Conservation (phyloP, 805 yeast genomes). For the Zygotorulaspora chibaensis region DNA sequence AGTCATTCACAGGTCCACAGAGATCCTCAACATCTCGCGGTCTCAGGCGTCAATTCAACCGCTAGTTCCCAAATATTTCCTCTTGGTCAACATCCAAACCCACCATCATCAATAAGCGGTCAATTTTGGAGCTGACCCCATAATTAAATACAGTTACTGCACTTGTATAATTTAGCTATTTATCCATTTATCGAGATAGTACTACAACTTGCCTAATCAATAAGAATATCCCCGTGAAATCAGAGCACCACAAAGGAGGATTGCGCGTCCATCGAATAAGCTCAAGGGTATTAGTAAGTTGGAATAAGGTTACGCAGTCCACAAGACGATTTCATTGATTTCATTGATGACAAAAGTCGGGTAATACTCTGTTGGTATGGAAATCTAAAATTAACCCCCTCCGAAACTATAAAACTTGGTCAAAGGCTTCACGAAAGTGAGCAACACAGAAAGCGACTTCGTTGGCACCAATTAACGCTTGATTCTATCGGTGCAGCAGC, state of each 20-base stretch:
- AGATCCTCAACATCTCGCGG: neutral
- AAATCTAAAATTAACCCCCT: neutral
- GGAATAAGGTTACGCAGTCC: too few species aligned
- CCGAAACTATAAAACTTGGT: neutral
- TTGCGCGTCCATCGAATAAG: neutral
- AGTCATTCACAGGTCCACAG: neutral
- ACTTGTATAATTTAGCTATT: neutral
- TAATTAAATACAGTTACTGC: neutral
- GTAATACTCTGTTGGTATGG: neutral
- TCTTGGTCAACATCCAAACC: constrained; percentile 7
- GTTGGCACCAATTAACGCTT: too few species aligned
- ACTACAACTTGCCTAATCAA: neutral
- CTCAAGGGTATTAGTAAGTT: neutral
- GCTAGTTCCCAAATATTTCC: constrained; percentile 10
- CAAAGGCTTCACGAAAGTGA: too few species aligned
- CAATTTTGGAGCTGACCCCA: constrained; percentile 19
- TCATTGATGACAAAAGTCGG: neutral
- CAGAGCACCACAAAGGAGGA: neutral
- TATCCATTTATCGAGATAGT: neutral
- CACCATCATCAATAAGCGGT: constrained; percentile 9
- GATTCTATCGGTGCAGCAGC: too few species aligned
- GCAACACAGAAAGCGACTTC: too few species aligned
- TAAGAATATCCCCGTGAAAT: too few species aligned
- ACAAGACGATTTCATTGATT: too few species aligned
- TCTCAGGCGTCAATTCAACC: constrained; percentile 2